A percentile compares a stretch with the other conserved stretches of the same genome.
Evolutionary conservation across 2,329 filamentous ascomycete species (phyloP).

Genomic region (Aspergillus melleus): DNA sequence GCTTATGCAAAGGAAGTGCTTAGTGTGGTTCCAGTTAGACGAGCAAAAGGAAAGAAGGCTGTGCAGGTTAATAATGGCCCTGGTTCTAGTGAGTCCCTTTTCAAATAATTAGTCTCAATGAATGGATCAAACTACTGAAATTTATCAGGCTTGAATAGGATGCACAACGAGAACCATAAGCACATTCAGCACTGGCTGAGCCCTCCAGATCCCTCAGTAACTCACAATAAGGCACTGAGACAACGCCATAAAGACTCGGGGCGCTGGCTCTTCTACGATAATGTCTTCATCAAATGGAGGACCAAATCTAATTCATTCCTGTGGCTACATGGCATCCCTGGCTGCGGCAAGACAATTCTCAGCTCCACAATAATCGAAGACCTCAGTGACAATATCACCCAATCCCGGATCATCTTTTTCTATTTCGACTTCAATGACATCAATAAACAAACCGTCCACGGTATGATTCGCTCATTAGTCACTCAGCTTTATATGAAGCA

Average conservation of each 20-base stretch:
- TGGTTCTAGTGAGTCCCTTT: background rate
- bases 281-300: background rate
- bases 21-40: background rate
- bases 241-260: background rate
- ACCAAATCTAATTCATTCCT: background rate
- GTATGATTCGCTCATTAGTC: slow-evolving; percentile 5
- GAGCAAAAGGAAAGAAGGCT: background rate
- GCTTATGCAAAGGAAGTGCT: slow-evolving; percentile 12
- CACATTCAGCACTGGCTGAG: slow-evolving; percentile 1
- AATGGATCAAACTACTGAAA: background rate
- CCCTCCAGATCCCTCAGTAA: slow-evolving; percentile 2
- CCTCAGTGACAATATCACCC: background rate
- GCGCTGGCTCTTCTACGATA: background rate
- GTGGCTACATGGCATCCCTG: slow-evolving; percentile 9
- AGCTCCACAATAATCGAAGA: slow-evolving; percentile 7
- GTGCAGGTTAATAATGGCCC: background rate
- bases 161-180: too few species aligned
- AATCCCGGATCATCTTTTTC: slow-evolving; percentile 1
- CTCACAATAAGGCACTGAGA: background rate
- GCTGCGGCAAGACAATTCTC: slow-evolving; percentile 6
- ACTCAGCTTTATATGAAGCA: slow-evolving; percentile 1
- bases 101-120: background rate
- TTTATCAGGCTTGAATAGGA: too few species aligned
- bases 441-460: slow-evolving; percentile 4
- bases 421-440: slow-evolving; percentile 9